Evolutionary conservation across 306 rosid genomes (phyloP), one percentile per base, ranked within the genome.

Genomic region (Lagenaria siceraria): DNA sequence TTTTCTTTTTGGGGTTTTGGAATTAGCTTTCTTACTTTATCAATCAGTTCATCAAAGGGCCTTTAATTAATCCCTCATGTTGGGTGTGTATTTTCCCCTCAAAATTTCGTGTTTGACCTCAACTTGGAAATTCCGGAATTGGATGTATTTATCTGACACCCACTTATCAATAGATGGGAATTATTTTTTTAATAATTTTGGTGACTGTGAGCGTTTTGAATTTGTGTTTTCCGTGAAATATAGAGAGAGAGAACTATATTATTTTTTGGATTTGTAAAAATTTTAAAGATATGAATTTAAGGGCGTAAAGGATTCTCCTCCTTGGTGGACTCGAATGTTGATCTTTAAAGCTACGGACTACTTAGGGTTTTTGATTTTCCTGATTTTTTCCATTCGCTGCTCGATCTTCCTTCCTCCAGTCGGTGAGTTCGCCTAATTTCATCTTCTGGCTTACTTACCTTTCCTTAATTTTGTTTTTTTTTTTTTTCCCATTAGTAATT

Each of bases 301-400:
- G 84, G 72, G 80, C 78, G 83, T 85, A 88, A 69, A 87, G 89
- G 89, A 81, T 85, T 81, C 48, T 82, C 81, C 68, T 85, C 54
- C 46, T 60, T 82, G 78, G 87, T 85, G 59, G 79, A 78, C 86
- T 82, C 68, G 73, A 73, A 62, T 42, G 10, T 53, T 61, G 87
- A 83, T 83, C 78, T 75, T 81, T 55, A 68, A 70, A 74, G 81
- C 77, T 76, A 77, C 38, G 85, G 40, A 77, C 83, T 82, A 74
- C 51, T 80, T 81, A 78, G 82, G 81, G 86, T 83, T 78, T 76
- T 82, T 82, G 49, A 70, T 80, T 31, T 78, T 52, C 65, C 71
- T 80, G 36, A 72, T 81, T 85, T 54, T 42, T 84, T 64, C 58
- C 78, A 77, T 64, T 79, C 84, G 83, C 60, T 55, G 80, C 54